Percentiles rank a stretch among this genome's conserved stretches.
Evolutionary conservation across 2,329 filamentous ascomycete species (phyloP).

Genomic region (Leptoxyphium fumago): DNA sequence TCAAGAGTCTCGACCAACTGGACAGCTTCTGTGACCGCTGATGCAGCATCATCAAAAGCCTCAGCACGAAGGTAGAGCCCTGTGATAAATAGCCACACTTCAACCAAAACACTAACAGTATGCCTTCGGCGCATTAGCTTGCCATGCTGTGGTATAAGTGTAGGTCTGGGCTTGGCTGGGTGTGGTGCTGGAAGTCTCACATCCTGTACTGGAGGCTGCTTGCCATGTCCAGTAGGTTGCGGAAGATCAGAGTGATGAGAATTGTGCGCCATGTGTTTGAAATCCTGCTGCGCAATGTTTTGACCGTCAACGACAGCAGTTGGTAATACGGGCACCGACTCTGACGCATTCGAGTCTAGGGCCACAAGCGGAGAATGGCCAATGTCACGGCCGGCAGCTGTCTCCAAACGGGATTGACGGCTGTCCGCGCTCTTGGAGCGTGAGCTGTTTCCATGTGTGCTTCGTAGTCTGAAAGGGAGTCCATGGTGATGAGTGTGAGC

Average conservation of each 20-base stretch:
- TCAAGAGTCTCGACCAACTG: conserved; percentile 62
- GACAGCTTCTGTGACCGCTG: conserved; percentile 66
- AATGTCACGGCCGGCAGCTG: background rate
- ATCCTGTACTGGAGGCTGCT: conserved; percentile 30
- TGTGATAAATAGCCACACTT: conserved; percentile 82
- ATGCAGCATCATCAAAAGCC: conserved; percentile 65
- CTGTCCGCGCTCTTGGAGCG: conserved; percentile 3
- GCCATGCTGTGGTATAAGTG: conserved; percentile 29
- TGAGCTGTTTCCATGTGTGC: conserved; percentile 6
- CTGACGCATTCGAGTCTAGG: background rate
- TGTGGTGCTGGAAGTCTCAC: conserved; percentile 27
- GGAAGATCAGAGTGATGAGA: conserved; percentile 20
- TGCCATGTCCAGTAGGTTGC: conserved; percentile 23
- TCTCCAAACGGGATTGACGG: background rate
- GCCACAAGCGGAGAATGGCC: background rate
- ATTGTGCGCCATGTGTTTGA: conserved; percentile 28
- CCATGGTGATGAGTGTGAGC: conserved; percentile 21
- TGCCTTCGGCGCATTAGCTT: conserved; percentile 32
- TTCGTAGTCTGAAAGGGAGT: conserved; percentile 13
- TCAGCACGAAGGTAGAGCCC: conserved; percentile 73
- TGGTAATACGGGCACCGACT: too few relatives aligned
- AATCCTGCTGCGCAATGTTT: conserved; percentile 16
- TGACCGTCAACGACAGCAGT: background rate
- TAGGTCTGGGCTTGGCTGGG: conserved; percentile 27
- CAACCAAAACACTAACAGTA: conserved; percentile 47